Percentiles rank a stretch among this genome's conserved stretches.
These are phyloP conservation scores for Solanum etuberosum DNA, from an alignment of 257 asterid genomes.

Conservation along the genomic window DNA sequence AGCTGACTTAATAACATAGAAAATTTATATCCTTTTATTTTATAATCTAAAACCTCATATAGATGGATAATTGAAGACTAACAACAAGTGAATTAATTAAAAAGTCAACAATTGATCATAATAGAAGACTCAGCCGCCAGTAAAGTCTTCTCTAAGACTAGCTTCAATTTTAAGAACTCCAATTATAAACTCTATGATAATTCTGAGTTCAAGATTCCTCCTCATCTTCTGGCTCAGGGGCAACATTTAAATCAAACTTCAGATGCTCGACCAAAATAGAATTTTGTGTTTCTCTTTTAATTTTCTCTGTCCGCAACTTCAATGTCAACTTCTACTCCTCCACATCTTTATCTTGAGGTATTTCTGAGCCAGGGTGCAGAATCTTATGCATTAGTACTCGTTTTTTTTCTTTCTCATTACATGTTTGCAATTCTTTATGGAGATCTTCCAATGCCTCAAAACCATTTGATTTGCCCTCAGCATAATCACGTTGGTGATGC, in stretches of 20 bases:
- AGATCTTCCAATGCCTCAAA: neutral
- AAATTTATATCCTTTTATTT: no score
- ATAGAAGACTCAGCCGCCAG: neutral
- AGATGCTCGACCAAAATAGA: neutral
- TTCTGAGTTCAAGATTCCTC: neutral
- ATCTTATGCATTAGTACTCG: neutral
- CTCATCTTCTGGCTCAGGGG: neutral
- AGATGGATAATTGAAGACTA: no score
- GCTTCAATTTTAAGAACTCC: neutral
- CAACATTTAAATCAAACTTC: neutral
- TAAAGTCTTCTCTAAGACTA: neutral
- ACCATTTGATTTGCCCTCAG: neutral
- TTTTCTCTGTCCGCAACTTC: neutral
- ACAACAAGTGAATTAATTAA: no score
- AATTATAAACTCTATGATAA: neutral
- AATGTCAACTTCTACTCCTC: neutral
- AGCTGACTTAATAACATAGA: no score
- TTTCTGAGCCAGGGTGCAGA: neutral
- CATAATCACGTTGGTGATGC: neutral
- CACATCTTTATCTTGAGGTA: neutral
- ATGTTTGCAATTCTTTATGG: neutral
- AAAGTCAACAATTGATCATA: neutral
- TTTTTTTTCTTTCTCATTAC: neutral
- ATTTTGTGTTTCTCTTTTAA: neutral
- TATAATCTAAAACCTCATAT: no score